Evolutionary conservation across 129 eudicot genomes (phyloP), one percentile per base, ranked within the genome.

Genomic region (Flaveria ramosissima): DNA sequence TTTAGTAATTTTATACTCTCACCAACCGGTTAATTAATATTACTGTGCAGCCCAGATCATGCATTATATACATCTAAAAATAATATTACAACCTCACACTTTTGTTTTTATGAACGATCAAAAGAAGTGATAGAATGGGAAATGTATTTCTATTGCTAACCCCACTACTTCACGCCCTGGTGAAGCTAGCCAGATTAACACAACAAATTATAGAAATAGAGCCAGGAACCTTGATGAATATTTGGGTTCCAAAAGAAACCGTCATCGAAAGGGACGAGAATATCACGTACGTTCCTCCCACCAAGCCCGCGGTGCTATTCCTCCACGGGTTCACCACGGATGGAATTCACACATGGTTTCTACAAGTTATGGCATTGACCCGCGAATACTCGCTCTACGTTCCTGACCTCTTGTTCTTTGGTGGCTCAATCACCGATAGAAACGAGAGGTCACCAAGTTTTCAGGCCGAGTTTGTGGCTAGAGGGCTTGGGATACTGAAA

Each of bases 401-500:
- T 27, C 89, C 92, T 9, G 92, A 87, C 56, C 63, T 87, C 7
- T 73, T 87, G 17, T 87, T 86, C 80, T 87, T 87, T 27, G 91
- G 91, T n/a, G 66, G 76, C 23, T 87, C 88, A 36, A 10, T 17
- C 78, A 84, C 85, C 11, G 53, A 71, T 19, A 66, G 53, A 19
- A 42, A 69, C 1, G 77, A 88, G 24, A 75, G 87, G 13, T 71
- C 89, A 0, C 16, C 82, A 9, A 12, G 6, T 14, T 88, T 88
- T 53, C 89, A 85, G 41, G 92, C 86, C 1, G 84, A 88, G 17
- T 88, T 86, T 41, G 16, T 85, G 77, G 84, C 83, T 0, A 66
- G 64, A 32, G 89, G 85, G 14, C n/a, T 88, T 48, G 55, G 6
- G 72, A 55, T 12, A 6, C 57, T 88, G 21, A 83, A 82, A 8